Percentiles rank a stretch among this genome's conserved stretches.
Conservation (phyloP, 495 filamentous ascomycete genomes). For the Mytilinidion resinicola region DNA sequence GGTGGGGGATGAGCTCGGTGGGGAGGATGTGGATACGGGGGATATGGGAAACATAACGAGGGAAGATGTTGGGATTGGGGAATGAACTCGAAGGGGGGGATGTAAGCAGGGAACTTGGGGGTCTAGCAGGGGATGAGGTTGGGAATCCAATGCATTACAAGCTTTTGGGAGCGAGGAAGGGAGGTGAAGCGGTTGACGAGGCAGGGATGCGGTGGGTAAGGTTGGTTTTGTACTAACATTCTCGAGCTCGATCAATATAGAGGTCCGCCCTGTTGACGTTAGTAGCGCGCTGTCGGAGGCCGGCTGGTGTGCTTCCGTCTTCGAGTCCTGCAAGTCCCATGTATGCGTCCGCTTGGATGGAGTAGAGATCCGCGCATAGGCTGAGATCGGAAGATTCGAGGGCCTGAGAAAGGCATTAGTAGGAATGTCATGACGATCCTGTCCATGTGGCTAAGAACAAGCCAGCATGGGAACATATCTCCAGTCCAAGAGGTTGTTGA, state of each 20-base stretch:
- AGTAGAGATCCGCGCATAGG: slow-evolving; percentile 63
- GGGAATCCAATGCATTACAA: background rate
- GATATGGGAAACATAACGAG: background rate
- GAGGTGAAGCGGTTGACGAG: too few species aligned
- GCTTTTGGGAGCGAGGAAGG: background rate
- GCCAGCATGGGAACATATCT: too few species aligned
- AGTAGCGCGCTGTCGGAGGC: slow-evolving; percentile 10
- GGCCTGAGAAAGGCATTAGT: slow-evolving; percentile 32
- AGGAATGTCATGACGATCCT: background rate
- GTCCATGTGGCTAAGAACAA: too few species aligned
- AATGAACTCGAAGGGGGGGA: background rate
- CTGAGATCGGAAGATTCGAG: slow-evolving; percentile 65
- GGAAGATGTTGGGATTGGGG: background rate
- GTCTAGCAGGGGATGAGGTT: background rate
- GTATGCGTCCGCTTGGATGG: slow-evolving; percentile 71
- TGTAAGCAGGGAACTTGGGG: background rate
- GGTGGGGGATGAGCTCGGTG: background rate
- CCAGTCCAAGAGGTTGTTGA: too few species aligned
- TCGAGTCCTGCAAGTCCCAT: slow-evolving; percentile 69
- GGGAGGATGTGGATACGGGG: background rate
- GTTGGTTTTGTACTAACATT: slow-evolving; percentile 16
- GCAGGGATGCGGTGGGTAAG: too few species aligned
- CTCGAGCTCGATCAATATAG: slow-evolving; percentile 22
- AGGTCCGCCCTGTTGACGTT: slow-evolving; percentile 27
- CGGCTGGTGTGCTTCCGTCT: slow-evolving; percentile 18